phyloP scores from a whole-genome alignment of 1,284 basidiomycete genomes.

The Calocybe gambosa region DNA sequence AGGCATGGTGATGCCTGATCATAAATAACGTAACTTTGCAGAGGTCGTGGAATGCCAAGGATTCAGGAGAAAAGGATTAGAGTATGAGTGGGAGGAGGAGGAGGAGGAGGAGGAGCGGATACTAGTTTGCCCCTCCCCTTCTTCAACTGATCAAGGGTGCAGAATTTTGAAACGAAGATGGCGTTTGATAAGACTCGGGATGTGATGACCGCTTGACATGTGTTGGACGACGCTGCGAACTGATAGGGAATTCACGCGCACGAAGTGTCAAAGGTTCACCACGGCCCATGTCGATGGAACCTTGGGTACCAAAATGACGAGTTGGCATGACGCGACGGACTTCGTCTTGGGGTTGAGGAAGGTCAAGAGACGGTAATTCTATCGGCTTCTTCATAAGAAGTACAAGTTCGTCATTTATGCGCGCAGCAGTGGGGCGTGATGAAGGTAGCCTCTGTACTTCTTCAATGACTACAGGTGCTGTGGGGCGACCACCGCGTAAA shows the following conservation, averaged over 20 bases:
- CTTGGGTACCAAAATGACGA: not conserved
- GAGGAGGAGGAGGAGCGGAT: too few species aligned
- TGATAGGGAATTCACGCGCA: not conserved
- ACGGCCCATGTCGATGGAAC: not conserved
- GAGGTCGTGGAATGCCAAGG: not conserved
- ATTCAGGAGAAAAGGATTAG: not conserved
- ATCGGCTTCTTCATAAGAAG: constrained; percentile 9
- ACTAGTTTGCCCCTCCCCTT: not conserved
- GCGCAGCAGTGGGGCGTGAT: not conserved
- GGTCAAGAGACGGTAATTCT: constrained; percentile 3
- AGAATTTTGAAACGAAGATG: not conserved
- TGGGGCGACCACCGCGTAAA: not conserved
- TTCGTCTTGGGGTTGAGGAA: not conserved
- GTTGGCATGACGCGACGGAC: not conserved
- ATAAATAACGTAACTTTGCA: not conserved
- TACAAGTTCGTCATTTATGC: constrained; percentile 9
- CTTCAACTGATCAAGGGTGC: not conserved
- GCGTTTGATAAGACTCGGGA: not conserved
- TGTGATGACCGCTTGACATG: constrained; percentile 1
- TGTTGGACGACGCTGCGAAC: not conserved
- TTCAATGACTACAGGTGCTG: not conserved
- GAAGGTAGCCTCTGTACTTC: not conserved
- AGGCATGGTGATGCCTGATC: constrained; percentile 6
- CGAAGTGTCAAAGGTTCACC: not conserved
- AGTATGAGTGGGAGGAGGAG: not conserved